Evolutionary conservation across 176 grass and related monocot species (phyloP), one percentile per base, ranked within the genome.

Genomic region (Tuctoria greenei): DNA sequence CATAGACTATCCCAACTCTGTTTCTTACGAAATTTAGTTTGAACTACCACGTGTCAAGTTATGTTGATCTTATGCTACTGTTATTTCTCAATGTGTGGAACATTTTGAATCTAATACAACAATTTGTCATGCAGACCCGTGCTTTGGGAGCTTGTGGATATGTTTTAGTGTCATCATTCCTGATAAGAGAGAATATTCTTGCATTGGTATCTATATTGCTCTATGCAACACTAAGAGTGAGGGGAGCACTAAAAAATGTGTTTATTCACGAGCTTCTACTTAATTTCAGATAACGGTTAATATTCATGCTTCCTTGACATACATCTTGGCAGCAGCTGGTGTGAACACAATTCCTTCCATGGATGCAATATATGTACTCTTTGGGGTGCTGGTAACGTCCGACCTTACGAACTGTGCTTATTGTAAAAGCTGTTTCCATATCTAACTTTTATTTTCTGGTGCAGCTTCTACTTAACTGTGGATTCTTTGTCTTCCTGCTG

Each of bases 141-240:
- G 88, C 88, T 25, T 15, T 88, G 62, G 95, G 95, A 86, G 90
- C 88, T 72, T 83, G 88, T 39, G 95, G 95, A 52, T 97, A 93
- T 58, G 95, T 97, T 71, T 87, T 97, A 52, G 46, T 97, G 35
- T 88, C 91, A 35, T 97, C 95, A 0, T 93, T 97, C 76, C 65
- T 97, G 50, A 97, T 92, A 83, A 85, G 91, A 86, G 89, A 98
- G 49, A 94, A 97, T 56, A 97, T 97, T 78, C 95, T 97, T 67
- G 82, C 84, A 64, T 38, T 97, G 95, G 95, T 97, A 97, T 47
- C n/a, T 36, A 34, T 64, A 49, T 66, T 82, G 65, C 12, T 27
- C 34, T 83, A 62, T 75, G 67, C 56, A 41, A 59, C 28, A 41
- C 73, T 83, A 71, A 70, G 65, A 82, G 26, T 46, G 46, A 62